Evolutionary conservation across 2,329 filamentous ascomycete genomes (phyloP), one percentile per base, ranked within the genome.

Genomic region (Ascochyta rabiei): DNA sequence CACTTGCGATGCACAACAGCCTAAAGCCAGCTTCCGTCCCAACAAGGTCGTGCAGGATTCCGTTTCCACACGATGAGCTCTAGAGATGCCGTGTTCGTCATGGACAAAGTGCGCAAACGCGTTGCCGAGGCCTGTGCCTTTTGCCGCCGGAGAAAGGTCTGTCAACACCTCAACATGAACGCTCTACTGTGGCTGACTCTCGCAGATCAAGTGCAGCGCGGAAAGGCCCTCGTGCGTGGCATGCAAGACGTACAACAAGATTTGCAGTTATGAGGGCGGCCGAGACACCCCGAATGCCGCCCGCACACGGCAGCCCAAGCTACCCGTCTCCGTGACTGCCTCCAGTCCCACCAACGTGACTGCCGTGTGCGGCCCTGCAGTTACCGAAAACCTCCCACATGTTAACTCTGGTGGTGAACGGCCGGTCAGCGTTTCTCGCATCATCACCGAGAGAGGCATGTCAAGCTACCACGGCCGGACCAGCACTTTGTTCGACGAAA

Each of bases 391-490:
- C 2, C 1, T 23, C 21, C 21, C 21, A 6, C 21, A 23, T 23
- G 21, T 23, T 12, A 30, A 46, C n/a, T 40, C 47, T 21, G 50
- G 54, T 9, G 43, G 50, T 15, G 42, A n/a, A 37, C 59, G 8
- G 44, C 21, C 9, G 53, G 45, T 37, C 43, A 74, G 66, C 42
- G 57, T 71, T 2, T 60, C 76, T 71, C 31, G 76, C 7, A 77
- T 78, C 18, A 69, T 77, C 3, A 73, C 75, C 8, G 69, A 74
- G 4, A 77, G 78, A 56, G 64, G 64, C 33, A 55, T 60, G 50
- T 76, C 79, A 4, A 80, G 77, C 38, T 82, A 81, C 23, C 80
- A 82, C 64, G 80, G 80, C 0, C 79, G 78, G 1, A 82, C 80
- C 3, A 82, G 80, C 48, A 76, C 79, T 0, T 52, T 82, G 1